These are phyloP conservation scores for Catunica adiposa DNA, from an alignment of 2,329 filamentous ascomycete genomes.

Conservation along the genomic window DNA sequence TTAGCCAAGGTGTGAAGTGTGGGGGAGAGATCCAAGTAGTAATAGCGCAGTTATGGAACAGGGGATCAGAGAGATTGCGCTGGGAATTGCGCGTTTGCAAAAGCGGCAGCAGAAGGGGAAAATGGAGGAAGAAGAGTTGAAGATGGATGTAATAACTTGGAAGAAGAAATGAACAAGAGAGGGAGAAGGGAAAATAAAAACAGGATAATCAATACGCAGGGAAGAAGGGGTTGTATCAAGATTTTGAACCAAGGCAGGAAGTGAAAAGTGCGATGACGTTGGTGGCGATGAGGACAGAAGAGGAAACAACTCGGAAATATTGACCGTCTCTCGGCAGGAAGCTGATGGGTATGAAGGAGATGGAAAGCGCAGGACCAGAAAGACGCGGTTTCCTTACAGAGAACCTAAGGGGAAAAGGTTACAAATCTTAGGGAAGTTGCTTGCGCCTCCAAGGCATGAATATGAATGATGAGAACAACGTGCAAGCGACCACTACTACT, in stretches of 20 bases:
- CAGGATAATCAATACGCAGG: no score
- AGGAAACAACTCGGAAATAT: background rate
- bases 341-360: background rate
- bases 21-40: background rate
- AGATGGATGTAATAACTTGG: no score
- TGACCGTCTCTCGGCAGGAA: background rate
- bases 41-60: background rate
- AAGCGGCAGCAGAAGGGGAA: no score
- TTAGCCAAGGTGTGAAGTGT: background rate
- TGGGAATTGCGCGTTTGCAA: background rate
- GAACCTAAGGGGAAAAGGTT: background rate
- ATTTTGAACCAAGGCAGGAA: background rate
- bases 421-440: background rate
- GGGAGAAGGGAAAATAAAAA: background rate
- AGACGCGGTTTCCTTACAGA: background rate
- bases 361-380: background rate
- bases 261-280: conserved; percentile 2
- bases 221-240: no score
- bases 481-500: no score
- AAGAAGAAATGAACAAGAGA: background rate
- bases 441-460: no score
- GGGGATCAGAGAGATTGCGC: background rate
- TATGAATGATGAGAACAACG: no score
- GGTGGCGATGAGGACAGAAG: background rate
- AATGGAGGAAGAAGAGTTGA: no score